Conservation (phyloP, 1,139 yeast species). For the Pichia sp. region DNA sequence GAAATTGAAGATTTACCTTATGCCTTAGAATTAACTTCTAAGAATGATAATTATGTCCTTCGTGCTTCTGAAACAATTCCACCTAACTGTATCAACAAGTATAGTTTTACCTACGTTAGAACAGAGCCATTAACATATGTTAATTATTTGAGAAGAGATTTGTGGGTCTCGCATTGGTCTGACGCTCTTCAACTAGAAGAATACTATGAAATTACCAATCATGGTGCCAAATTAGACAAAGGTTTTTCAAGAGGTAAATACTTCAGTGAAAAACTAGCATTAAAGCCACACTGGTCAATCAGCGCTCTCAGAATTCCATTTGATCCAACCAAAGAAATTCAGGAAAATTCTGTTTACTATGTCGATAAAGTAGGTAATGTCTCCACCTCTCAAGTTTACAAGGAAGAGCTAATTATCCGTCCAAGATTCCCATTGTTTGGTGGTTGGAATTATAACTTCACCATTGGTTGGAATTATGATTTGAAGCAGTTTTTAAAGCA, state of each 20-base stretch:
- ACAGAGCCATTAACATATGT: conserved; percentile 60
- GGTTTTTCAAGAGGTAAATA: conserved; percentile 79
- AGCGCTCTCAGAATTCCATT: conserved; percentile 50
- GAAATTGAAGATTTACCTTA: conserved; percentile 2
- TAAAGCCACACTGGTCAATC: conserved; percentile 39
- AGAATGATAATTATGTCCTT: conserved; percentile 1
- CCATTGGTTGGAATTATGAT: conserved; percentile 80
- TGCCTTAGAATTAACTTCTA: conserved; percentile 1
- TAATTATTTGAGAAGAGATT: conserved; percentile 54
- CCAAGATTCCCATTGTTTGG: conserved; percentile 95
- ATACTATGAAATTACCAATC: conserved; percentile 71
- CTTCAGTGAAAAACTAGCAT: conserved; percentile 43
- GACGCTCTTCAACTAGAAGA: conserved; percentile 64
- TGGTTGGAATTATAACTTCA: conserved; percentile 93
- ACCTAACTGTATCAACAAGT: conserved; percentile 39
- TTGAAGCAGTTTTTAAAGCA: conserved; percentile 40
- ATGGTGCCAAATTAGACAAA: conserved; percentile 56
- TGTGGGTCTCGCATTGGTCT: conserved; percentile 82
- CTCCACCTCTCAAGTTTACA: conserved; percentile 58
- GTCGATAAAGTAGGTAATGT: conserved; percentile 92
- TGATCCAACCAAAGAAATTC: conserved; percentile 27
- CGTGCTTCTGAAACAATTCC: conserved; percentile 16
- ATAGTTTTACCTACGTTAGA: conserved; percentile 56
- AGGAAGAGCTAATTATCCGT: conserved; percentile 47
- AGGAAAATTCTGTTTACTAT: conserved; percentile 46